These are phyloP conservation scores for Tranzscheliella williamsii DNA, from an alignment of 1,284 basidiomycete genomes.

Conservation along the genomic window DNA sequence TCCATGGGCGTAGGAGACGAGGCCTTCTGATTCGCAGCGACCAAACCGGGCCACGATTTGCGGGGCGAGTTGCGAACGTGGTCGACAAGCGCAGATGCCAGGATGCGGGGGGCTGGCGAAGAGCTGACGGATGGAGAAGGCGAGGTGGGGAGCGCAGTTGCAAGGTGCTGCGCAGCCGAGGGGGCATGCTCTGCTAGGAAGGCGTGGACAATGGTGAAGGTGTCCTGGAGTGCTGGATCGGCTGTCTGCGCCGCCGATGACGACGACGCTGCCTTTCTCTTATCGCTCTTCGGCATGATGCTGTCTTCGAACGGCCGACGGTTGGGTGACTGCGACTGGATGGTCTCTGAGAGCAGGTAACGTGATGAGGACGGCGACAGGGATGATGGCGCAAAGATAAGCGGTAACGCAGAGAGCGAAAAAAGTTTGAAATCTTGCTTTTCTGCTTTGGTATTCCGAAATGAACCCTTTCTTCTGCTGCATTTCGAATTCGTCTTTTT, in stretches of 20 bases:
- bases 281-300: no score
- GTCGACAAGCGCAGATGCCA: conserved; percentile 31
- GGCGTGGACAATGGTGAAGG: conserved; percentile 38
- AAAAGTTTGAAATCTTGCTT: no score
- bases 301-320: no score
- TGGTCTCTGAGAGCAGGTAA: no score
- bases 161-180: conserved; percentile 15
- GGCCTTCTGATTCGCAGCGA: conserved; percentile 13
- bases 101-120: conserved; percentile 6
- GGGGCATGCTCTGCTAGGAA: conserved; percentile 35
- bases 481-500: no score
- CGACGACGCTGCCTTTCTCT: no score
- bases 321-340: no score
- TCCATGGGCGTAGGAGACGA: conserved; percentile 2
- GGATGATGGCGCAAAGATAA: no score
- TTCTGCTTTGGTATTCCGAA: no score
- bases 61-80: conserved; percentile 34
- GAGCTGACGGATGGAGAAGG: conserved; percentile 7
- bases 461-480: no score
- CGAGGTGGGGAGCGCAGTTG: conserved; percentile 14
- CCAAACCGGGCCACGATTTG: conserved; percentile 25
- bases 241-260: conserved; percentile 3
- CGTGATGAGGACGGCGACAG: no score
- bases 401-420: no score
- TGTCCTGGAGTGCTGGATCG: conserved; percentile 25